Conservation (phyloP, 2,329 filamentous ascomycete species). For the Blastomyces percursus region DNA sequence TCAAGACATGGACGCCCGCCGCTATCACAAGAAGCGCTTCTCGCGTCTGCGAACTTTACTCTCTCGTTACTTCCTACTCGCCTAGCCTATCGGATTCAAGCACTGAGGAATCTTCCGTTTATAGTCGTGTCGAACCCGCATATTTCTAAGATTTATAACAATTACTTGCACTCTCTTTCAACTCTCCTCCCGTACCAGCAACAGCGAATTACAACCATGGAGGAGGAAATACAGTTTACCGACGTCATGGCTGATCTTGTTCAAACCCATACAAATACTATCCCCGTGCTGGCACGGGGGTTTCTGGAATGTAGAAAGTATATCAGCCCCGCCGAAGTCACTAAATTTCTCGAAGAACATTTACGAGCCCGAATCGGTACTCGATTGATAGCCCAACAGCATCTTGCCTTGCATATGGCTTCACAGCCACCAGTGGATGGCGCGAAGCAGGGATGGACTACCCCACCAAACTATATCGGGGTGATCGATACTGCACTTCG, state of each 20-base stretch:
- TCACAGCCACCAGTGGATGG: constrained; percentile 60
- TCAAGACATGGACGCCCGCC: constrained; percentile 69
- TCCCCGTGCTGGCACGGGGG: constrained; percentile 79
- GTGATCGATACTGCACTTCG: constrained; percentile 86
- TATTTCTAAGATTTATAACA: constrained; percentile 87
- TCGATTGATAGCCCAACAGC: constrained; percentile 86
- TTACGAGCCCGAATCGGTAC: constrained; percentile 89
- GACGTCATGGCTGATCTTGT: constrained; percentile 92
- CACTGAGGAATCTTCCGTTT: constrained; percentile 84
- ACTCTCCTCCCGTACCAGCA: constrained; percentile 78
- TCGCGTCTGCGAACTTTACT: constrained; percentile 90
- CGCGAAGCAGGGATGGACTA: constrained; percentile 10
- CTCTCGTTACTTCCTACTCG: constrained; percentile 84
- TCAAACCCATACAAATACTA: constrained; percentile 86
- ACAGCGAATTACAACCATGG: constrained; percentile 59
- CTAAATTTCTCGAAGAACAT: constrained; percentile 84
- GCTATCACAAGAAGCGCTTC: constrained; percentile 64
- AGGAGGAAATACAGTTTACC: constrained; percentile 85
- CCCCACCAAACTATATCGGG: constrained; percentile 61
- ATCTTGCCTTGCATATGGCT: constrained; percentile 75
- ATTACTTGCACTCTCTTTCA: constrained; percentile 86
- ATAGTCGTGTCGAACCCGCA: constrained; percentile 98
- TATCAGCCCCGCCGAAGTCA: constrained; percentile 72
- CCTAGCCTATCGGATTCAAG: constrained; percentile 86
- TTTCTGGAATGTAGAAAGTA: constrained; percentile 92